Evolutionary conservation across 805 yeast genomes (phyloP).

Genomic region (Ogataea henricii): DNA sequence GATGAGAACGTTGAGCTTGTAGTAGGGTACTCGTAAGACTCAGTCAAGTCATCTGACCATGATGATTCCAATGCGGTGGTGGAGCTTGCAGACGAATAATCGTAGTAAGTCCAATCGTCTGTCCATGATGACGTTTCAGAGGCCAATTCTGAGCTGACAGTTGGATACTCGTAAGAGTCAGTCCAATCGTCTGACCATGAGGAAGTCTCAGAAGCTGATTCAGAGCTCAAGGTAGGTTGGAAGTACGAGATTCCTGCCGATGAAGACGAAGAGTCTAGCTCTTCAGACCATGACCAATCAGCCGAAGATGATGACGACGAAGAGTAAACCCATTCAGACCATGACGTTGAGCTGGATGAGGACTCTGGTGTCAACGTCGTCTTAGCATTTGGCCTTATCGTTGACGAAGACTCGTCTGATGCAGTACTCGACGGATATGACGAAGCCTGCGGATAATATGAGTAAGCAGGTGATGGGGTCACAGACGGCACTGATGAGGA

Average conservation of each 20-base stretch:
- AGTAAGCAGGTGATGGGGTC: not conserved
- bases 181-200: not conserved
- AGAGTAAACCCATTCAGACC: too few species aligned
- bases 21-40: not conserved
- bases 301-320: not conserved
- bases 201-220: not conserved
- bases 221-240: too few species aligned
- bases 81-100: not conserved
- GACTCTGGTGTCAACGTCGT: constrained; percentile 6
- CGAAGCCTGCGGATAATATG: not conserved
- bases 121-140: too few species aligned
- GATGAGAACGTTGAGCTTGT: not conserved
- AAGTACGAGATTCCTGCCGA: too few species aligned
- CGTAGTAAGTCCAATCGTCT: too few species aligned
- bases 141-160: too few species aligned
- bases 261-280: too few species aligned
- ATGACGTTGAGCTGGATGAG: too few species aligned
- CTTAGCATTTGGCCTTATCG: not conserved
- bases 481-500: not conserved
- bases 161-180: too few species aligned
- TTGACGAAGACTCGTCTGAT: constrained; percentile 1
- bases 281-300: too few species aligned
- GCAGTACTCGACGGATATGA: not conserved
- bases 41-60: too few species aligned
- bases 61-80: too few species aligned